Conservation (phyloP, 176 grass and related monocot species). For the Aegilops tauschii region DNA sequence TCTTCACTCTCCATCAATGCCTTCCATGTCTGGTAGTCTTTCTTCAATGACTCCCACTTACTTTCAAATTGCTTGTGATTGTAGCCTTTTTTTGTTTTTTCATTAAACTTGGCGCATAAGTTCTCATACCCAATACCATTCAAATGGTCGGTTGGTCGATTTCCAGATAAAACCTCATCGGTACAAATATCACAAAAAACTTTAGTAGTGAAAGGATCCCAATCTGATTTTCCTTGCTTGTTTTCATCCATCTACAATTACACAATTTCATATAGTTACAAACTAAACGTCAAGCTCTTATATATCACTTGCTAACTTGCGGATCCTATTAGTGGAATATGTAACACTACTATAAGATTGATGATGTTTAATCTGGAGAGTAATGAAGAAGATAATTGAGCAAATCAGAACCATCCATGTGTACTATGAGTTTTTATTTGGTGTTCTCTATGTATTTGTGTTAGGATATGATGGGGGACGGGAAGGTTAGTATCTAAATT, state of each 20-base stretch:
- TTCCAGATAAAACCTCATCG: background rate
- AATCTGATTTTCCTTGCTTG: background rate
- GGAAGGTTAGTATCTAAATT: background rate
- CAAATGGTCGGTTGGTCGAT: background rate
- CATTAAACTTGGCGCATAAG: background rate
- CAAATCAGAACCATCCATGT: background rate
- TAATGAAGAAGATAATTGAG: background rate
- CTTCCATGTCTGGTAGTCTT: background rate
- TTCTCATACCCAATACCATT: background rate
- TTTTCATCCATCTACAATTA: conserved; percentile 17
- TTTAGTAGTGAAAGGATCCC: background rate
- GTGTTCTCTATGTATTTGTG: background rate
- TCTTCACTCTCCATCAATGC: background rate
- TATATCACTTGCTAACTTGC: background rate
- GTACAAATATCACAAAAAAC: conserved; percentile 1
- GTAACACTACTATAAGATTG: background rate
- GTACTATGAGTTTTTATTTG: background rate
- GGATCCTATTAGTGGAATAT: background rate
- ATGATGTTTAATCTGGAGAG: background rate
- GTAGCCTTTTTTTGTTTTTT: conserved; percentile 1
- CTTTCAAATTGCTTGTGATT: background rate
- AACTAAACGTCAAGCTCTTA: background rate
- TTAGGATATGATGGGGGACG: background rate
- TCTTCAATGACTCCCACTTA: background rate
- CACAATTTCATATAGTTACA: background rate